Percentiles rank a stretch among this genome's conserved stretches.
Conservation (phyloP, 768 basidiomycete genomes). For the Panellus pusillus region DNA sequence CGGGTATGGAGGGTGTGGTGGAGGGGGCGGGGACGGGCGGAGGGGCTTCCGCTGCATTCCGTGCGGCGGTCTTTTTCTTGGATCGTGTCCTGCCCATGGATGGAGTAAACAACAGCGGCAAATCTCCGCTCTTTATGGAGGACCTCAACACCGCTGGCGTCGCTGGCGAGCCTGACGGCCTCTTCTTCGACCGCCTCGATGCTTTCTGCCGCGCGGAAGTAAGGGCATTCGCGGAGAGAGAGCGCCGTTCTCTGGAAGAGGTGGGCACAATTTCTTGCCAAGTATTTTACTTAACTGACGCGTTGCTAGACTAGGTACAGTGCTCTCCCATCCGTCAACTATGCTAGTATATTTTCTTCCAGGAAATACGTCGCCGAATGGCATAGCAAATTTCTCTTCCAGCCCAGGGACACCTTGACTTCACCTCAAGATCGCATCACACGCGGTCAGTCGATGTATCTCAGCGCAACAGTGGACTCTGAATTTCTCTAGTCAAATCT, state of each 20-base stretch:
- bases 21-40: conserved; percentile 17
- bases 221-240: conserved; percentile 59
- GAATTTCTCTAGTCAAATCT: conserved; percentile 39
- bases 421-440: conserved; percentile 18
- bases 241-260: conserved; percentile 59
- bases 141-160: conserved; percentile 32
- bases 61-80: conserved; percentile 44
- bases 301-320: conserved; percentile 26
- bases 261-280: conserved; percentile 33
- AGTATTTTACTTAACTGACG: conserved; percentile 33
- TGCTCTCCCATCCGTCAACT: too few species aligned
- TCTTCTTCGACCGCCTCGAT: conserved; percentile 67
- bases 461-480: neutral
- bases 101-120: conserved; percentile 15
- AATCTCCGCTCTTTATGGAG: conserved; percentile 28
- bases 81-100: conserved; percentile 59
- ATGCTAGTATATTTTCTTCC: too few species aligned
- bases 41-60: conserved; percentile 28
- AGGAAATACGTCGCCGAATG: conserved; percentile 56
- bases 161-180: conserved; percentile 39
- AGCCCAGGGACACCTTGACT: conserved; percentile 17
- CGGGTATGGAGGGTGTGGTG: conserved; percentile 44
- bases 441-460: conserved; percentile 14
- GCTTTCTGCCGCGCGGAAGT: conserved; percentile 58
- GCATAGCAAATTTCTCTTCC: conserved; percentile 61